Base-by-base conservation (phyloP, 2,329 filamentous ascomycete genomes). In the Neocucurbitaria cava region DNA sequence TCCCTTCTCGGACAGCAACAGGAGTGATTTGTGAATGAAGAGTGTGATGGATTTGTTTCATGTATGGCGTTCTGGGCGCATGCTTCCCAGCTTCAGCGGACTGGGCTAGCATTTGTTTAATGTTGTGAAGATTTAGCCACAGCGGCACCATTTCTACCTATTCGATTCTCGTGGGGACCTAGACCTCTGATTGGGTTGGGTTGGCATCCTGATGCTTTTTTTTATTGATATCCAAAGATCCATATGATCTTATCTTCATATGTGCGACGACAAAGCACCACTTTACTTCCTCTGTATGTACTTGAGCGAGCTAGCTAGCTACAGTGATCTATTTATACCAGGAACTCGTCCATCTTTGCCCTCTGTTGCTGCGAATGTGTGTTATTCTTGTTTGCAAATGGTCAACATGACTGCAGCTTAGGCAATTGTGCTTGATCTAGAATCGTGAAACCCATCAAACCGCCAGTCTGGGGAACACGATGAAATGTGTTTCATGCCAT, bases 1-100 rank as follows among this genome's bases (percentile, higher is more conserved):
- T 40, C 73, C 73, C 2, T 76, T 76, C 51, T 65, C 69, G 3
- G 73, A 76, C 52, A 68, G 62, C 49, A 68, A 74, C 58, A 54
- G 45, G 48, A 72, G 66, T 47, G 64, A 72, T 45, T 57, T 71
- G 26, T 69, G 49, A 63, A 24, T 21, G 18, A 6, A 5, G 8
- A 3, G 18, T 31, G 43, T 41, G 43, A 17, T 20, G 26, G 41
- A 28, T 46, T 24, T 36, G 20, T 43, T 46, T 31, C 39, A 39
- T 35, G 55, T 49, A 53, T 39, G 56, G 56, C 56, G 56, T 59
- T 59, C 52, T 49, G 52, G 49, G 52, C 39, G 49, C 35, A 50
- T 43, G 49, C 52, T 42, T 48, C n/a, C 51, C 51, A 52, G 13
- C 40, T 54, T 48, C 41, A 55, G 51, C 55, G 45, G 51, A 52